A percentile compares a stretch with the other conserved stretches of the same genome.
Conservation (phyloP, 192 early-diverging fungal genomes). For the Neocallimastix lanati region DNA sequence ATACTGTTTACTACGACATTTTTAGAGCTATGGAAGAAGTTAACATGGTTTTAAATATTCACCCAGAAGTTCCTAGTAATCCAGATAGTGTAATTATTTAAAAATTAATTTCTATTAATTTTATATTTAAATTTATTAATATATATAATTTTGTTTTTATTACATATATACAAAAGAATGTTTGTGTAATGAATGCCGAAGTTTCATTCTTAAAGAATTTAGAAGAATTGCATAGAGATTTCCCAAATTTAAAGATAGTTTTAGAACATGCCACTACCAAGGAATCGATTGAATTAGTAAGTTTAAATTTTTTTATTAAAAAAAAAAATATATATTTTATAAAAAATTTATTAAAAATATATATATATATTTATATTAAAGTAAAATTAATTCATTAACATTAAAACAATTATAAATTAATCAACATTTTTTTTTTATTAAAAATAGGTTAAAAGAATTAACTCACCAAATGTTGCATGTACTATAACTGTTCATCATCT, state of each 20-base stretch:
- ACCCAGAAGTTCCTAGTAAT: constrained; percentile 86
- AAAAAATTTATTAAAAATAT: too few relatives aligned
- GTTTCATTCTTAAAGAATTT: constrained; percentile 76
- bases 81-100: constrained; percentile 33
- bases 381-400: too few relatives aligned
- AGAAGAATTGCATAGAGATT: constrained; percentile 63
- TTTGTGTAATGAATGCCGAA: constrained; percentile 93
- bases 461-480: constrained; percentile 80
- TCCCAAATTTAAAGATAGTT: constrained; percentile 86
- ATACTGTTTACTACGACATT: constrained; percentile 73
- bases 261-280: constrained; percentile 91
- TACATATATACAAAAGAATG: too few relatives aligned
- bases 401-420: too few relatives aligned
- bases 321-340: too few relatives aligned
- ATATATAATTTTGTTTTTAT: too few relatives aligned
- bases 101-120: too few relatives aligned
- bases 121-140: too few relatives aligned
- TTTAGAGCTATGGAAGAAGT: constrained; percentile 89
- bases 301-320: neutral
- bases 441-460: constrained; percentile 24
- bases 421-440: too few relatives aligned
- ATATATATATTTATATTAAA: too few relatives aligned
- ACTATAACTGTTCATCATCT: constrained; percentile 93
- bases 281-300: constrained; percentile 74
- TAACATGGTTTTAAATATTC: constrained; percentile 86